phyloP scores from a whole-genome alignment of 208 protist genomes.

The Trypanosoma caninum region DNA sequence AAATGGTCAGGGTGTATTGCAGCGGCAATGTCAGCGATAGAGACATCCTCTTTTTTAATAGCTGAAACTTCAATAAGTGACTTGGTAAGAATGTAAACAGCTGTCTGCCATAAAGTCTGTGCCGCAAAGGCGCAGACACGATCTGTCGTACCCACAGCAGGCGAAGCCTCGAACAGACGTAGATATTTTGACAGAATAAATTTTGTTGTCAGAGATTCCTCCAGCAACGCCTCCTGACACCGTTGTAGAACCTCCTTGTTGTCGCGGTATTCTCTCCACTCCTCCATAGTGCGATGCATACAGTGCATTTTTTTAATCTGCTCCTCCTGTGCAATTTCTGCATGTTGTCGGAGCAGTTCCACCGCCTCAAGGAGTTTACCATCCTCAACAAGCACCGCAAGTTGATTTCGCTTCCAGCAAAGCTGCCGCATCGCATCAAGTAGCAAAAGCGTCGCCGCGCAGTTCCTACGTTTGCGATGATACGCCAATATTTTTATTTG shows the following conservation, averaged over 20 bases:
- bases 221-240: constrained; percentile 51
- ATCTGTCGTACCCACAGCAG: constrained; percentile 25
- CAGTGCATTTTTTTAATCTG: constrained; percentile 41
- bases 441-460: constrained; percentile 37
- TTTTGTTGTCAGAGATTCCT: constrained; percentile 56
- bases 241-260: constrained; percentile 33
- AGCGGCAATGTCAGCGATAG: constrained; percentile 63
- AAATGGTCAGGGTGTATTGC: constrained; percentile 76
- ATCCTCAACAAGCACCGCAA: constrained; percentile 51
- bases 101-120: constrained; percentile 60
- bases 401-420: constrained; percentile 52
- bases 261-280: constrained; percentile 68
- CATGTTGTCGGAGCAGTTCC: constrained; percentile 48
- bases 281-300: constrained; percentile 59
- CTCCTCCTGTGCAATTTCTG: constrained; percentile 49
- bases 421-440: constrained; percentile 63
- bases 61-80: constrained; percentile 71
- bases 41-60: constrained; percentile 56
- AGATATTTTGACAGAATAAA: constrained; percentile 74
- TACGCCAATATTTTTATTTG: constrained; percentile 56
- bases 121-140: constrained; percentile 44
- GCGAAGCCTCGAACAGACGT: constrained; percentile 56
- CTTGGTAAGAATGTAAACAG: constrained; percentile 63
- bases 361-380: constrained; percentile 67
- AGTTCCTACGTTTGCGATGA: constrained; percentile 50